These are phyloP conservation scores for Lepidium africanum DNA, from an alignment of 345 rosid species.

Conservation along the genomic window DNA sequence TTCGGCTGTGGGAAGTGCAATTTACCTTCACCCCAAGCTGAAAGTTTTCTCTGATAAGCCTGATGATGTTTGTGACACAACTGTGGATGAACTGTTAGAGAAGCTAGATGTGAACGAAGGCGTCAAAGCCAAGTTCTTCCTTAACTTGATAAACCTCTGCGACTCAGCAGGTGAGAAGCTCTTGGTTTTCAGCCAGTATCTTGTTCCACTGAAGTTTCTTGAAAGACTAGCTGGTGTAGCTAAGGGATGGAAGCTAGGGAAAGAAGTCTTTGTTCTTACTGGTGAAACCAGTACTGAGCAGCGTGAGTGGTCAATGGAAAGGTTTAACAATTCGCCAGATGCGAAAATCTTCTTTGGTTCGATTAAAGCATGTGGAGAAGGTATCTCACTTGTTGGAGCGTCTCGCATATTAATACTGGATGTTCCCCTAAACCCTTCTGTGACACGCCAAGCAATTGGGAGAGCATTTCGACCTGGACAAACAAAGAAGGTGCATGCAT, in stretches of 20 bases:
- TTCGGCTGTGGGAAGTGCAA: slow-evolving; percentile 62
- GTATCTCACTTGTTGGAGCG: slow-evolving; percentile 93
- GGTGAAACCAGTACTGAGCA: slow-evolving; percentile 70
- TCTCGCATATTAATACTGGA: slow-evolving; percentile 81
- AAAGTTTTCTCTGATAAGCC: slow-evolving; percentile 25
- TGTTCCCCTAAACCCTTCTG: slow-evolving; percentile 92
- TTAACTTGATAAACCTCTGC: slow-evolving; percentile 60
- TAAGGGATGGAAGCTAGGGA: slow-evolving; percentile 62
- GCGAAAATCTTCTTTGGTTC: slow-evolving; percentile 92
- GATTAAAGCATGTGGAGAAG: slow-evolving; percentile 93
- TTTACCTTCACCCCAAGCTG: slow-evolving; percentile 70
- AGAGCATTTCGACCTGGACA: slow-evolving; percentile 94
- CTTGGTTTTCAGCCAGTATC: slow-evolving; percentile 89
- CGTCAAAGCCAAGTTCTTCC: slow-evolving; percentile 74
- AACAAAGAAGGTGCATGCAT: slow-evolving; percentile 67
- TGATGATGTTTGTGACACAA: slow-evolving; percentile 32
- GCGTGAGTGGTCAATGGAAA: slow-evolving; percentile 76
- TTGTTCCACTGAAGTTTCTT: slow-evolving; percentile 67
- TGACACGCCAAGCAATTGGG: slow-evolving; percentile 92
- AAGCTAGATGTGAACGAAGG: slow-evolving; percentile 62
- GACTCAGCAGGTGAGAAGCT: slow-evolving; percentile 68
- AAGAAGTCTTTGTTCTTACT: slow-evolving; percentile 63
- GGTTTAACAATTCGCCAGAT: slow-evolving; percentile 66
- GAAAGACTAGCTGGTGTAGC: slow-evolving; percentile 49
- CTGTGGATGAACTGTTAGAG: slow-evolving; percentile 56